These are phyloP conservation scores for Silene vulgaris DNA, from an alignment of 179 eudicot genomes.

Conservation along the genomic window DNA sequence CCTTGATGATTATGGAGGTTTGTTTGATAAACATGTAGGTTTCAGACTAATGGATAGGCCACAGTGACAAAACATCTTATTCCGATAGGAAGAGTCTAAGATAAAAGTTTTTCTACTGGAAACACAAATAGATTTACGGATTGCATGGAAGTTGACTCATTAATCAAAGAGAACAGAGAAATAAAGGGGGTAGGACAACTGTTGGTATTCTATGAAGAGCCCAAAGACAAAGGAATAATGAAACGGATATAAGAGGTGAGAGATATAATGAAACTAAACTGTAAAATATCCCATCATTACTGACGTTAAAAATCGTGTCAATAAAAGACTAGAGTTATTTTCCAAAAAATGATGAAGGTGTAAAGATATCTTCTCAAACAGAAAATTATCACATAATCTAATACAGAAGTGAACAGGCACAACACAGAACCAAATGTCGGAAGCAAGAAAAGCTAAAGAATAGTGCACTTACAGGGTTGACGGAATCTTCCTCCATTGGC, in stretches of 20 bases:
- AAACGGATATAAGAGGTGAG: neutral
- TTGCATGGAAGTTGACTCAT: too few relatives aligned
- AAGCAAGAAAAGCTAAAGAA: neutral
- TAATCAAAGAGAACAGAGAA: neutral
- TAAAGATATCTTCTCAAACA: neutral
- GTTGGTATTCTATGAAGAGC: neutral
- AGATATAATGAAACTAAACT: neutral
- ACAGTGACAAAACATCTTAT: too few relatives aligned
- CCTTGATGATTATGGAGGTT: too few relatives aligned
- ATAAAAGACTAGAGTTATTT: neutral
- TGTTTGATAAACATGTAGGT: too few relatives aligned
- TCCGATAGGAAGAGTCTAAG: too few relatives aligned
- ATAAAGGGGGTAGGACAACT: neutral
- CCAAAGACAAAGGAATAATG: neutral
- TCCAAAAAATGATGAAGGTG: neutral
- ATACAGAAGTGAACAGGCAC: neutral
- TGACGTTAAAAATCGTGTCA: neutral
- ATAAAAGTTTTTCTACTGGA: neutral
- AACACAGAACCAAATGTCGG: too few relatives aligned
- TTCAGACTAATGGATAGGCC: too few relatives aligned
- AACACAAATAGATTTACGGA: neutral
- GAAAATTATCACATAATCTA: neutral
- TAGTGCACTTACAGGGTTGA: slow-evolving; percentile 50
- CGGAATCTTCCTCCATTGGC: slow-evolving; percentile 68
- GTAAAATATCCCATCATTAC: neutral